These are phyloP conservation scores for Hericium rajendrae DNA, from an alignment of 768 basidiomycete genomes.

Conservation along the genomic window DNA sequence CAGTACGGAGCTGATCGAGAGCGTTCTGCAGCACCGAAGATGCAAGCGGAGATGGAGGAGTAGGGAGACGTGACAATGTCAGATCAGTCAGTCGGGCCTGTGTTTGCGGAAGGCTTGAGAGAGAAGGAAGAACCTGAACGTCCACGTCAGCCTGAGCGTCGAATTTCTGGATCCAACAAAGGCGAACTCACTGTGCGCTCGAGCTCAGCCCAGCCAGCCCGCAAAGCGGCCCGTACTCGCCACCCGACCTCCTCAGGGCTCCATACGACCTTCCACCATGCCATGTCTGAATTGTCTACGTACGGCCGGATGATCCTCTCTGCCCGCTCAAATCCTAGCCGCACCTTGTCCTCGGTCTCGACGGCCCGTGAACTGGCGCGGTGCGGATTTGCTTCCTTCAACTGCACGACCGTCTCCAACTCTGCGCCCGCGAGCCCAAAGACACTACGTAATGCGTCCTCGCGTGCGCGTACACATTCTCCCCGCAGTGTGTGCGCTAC, in stretches of 20 bases:
- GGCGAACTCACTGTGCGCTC: constrained; percentile 1
- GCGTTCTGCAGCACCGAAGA: constrained; percentile 15
- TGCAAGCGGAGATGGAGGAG: constrained; percentile 6
- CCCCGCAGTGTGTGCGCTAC: neutral
- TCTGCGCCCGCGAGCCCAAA: neutral
- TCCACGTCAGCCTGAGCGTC: too few species aligned
- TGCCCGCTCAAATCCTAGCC: constrained; percentile 1
- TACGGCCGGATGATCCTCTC: constrained; percentile 3
- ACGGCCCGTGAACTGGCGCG: neutral
- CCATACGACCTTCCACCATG: constrained; percentile 11
- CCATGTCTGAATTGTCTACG: neutral
- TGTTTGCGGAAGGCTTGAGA: constrained; percentile 4
- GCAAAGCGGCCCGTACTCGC: constrained; percentile 3
- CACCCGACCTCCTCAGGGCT: constrained; percentile 11
- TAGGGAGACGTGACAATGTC: neutral
- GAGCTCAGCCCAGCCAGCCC: constrained; percentile 7
- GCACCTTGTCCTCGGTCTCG: constrained; percentile 2
- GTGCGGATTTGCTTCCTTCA: neutral
- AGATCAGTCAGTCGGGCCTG: neutral
- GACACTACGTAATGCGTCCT: neutral
- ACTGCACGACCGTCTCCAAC: neutral
- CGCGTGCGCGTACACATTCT: neutral
- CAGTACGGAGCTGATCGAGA: constrained; percentile 10
- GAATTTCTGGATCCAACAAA: neutral
- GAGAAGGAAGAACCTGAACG: constrained; percentile 1